phyloP scores from a whole-genome alignment of 2,329 filamentous ascomycete genomes.

The Calonectria honghensis region DNA sequence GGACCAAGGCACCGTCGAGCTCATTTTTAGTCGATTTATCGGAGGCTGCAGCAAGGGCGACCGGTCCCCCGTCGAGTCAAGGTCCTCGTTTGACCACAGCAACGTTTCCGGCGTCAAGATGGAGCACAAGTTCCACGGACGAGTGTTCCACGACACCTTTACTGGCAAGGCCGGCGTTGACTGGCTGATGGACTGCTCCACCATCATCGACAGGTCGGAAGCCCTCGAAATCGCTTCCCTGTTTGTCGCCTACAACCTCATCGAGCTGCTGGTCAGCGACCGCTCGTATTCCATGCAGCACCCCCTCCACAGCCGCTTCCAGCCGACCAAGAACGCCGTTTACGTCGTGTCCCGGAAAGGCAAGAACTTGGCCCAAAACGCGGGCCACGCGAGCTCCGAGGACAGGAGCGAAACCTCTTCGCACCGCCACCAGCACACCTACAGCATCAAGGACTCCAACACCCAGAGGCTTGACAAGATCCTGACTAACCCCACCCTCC shows the following conservation, averaged over 20 bases:
- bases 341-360: slow-evolving; percentile 91
- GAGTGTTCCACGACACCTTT: slow-evolving; percentile 87
- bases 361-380: slow-evolving; percentile 76
- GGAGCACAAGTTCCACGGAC: slow-evolving; percentile 88
- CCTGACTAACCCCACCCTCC: slow-evolving; percentile 89
- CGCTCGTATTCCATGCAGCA: slow-evolving; percentile 13
- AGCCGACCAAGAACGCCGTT: slow-evolving; percentile 89
- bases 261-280: slow-evolving; percentile 69
- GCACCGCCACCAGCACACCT: slow-evolving; percentile 57
- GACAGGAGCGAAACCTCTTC: slow-evolving; percentile 68
- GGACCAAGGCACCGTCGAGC: slow-evolving; percentile 91
- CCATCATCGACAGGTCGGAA: slow-evolving; percentile 91
- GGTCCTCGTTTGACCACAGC: slow-evolving; percentile 35
- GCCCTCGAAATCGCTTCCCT: slow-evolving; percentile 87
- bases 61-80: slow-evolving; percentile 73
- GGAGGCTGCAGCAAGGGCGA: slow-evolving; percentile 85
- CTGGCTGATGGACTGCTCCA: slow-evolving; percentile 98
- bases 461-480: slow-evolving; percentile 95
- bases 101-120: slow-evolving; percentile 76
- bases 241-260: slow-evolving; percentile 90
- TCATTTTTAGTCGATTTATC: slow-evolving; percentile 93
- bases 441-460: slow-evolving; percentile 88
- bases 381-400: slow-evolving; percentile 68
- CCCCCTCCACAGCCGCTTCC: slow-evolving; percentile 74
- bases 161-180: slow-evolving; percentile 91